phyloP scores from a whole-genome alignment of 352 stramenopile species.

The Globisporangium orthogonon region DNA sequence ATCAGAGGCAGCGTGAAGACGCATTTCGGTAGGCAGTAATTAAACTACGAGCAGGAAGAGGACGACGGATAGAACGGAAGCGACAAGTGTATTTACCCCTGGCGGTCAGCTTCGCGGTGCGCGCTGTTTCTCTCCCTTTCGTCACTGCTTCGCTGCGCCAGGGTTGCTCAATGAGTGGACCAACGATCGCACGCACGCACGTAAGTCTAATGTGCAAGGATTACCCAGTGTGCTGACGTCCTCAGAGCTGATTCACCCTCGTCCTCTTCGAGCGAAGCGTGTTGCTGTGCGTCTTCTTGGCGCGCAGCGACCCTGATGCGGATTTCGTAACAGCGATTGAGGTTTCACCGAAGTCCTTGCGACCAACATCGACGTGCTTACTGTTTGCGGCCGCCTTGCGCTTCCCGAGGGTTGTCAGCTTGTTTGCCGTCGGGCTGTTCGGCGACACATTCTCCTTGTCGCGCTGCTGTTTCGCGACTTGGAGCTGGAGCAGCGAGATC shows the following conservation, averaged over 20 bases:
- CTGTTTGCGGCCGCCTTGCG: constrained; percentile 42
- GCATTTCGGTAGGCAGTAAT: background rate
- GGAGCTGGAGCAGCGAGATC: constrained; percentile 45
- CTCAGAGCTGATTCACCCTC: constrained; percentile 40
- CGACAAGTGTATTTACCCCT: constrained; percentile 5
- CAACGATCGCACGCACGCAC: background rate
- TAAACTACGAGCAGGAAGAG: background rate
- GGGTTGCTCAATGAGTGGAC: background rate
- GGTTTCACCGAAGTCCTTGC: constrained; percentile 33
- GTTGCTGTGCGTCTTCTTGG: background rate
- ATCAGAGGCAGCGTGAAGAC: background rate
- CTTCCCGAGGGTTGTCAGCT: constrained; percentile 37
- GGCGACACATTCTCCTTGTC: constrained; percentile 22
- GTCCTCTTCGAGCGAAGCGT: constrained; percentile 42
- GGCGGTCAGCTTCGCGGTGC: constrained; percentile 1
- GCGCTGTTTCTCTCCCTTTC: background rate
- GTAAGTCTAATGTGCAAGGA: constrained; percentile 3
- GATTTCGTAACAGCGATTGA: constrained; percentile 31
- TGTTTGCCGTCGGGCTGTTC: constrained; percentile 39
- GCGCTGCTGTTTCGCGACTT: constrained; percentile 20
- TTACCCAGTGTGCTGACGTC: constrained; percentile 1
- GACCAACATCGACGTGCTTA: constrained; percentile 22
- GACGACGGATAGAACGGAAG: background rate
- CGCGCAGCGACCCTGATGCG: constrained; percentile 23
- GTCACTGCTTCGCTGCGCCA: background rate